Evolutionary conservation across 140 eudicot genomes (phyloP), one percentile per base, ranked within the genome.

Genomic region (Ambrosia hybrid): DNA sequence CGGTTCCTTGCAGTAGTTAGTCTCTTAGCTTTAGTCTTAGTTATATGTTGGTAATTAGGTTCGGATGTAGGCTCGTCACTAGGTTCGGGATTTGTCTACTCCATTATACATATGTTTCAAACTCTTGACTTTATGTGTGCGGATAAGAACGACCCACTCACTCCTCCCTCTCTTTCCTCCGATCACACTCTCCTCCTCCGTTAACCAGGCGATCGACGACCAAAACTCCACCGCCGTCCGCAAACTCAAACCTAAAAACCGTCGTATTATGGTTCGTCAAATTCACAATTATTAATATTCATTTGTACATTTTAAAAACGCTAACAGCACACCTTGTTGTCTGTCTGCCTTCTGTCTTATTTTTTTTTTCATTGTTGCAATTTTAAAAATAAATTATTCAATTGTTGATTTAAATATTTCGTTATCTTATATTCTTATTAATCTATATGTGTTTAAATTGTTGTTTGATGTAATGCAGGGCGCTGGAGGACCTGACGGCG

Each of bases 1-100:
- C 82, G 86, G 86, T 91, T 86, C 93, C 97, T 91, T 88, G 90
- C 83, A 78, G 63, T 80, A 76, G 84, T 88, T 92, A 90, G 88
- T 88, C 80, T 77, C 39, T 38, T 45, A 66, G 88, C 82, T 57
- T 78, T 79, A 73, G 89, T 73, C 64, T 81, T 21, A 21, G 30
- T 21, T 21, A 21, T 21, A 21, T 21, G 30, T 21, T 21, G 30
- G 84, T 41, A 41, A 41, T 41, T 41, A 78, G 30, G 30, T 21
- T 21, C 30, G 30, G 30, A 85, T 21, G 57, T 16, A 72, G 88
- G 74, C 63, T 73, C 78, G 96, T 79, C 46, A 6, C 38, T 38
- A 68, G 91, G 76, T 72, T 73, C 79, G 97, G 89, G 16, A 5
- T 79, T 85, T 84, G 74, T 69, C 70, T 37, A 76, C 53, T 46